phyloP scores from a whole-genome alignment of 345 rosid genomes.

The Melaleuca quinquenervia region DNA sequence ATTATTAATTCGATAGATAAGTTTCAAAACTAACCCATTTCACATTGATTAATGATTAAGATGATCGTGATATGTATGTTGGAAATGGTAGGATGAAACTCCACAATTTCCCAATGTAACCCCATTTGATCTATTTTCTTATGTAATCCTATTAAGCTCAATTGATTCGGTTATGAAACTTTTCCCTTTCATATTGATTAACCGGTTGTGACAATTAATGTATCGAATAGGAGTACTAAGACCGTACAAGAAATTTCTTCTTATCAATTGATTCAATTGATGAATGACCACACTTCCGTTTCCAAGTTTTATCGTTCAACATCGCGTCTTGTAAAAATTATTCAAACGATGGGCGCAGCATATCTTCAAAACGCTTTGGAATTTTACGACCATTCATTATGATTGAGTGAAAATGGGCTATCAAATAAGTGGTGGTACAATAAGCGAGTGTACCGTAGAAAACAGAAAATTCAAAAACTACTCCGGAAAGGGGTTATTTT shows the following conservation, averaged over 20 bases:
- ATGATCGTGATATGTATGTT: accelerated
- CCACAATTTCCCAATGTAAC: no score
- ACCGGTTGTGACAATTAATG: accelerated
- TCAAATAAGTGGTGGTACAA: background rate
- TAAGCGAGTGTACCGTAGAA: background rate
- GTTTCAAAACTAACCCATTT: background rate
- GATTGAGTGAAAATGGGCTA: background rate
- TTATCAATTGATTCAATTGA: accelerated
- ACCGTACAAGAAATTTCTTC: accelerated
- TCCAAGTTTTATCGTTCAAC: background rate
- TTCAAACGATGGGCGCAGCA: background rate
- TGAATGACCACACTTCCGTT: background rate
- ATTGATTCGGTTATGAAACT: background rate
- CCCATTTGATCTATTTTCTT: no score
- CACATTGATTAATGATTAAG: accelerated
- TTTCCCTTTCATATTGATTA: accelerated
- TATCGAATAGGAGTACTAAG: accelerated
- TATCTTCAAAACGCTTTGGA: background rate
- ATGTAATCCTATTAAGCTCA: no score
- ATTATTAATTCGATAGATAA: no score
- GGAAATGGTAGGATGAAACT: background rate
- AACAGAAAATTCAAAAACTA: accelerated
- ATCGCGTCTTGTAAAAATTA: background rate
- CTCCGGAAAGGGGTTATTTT: no score
- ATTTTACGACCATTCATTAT: background rate